A percentile compares a stretch with the other conserved stretches of the same genome.
phyloP scores from a whole-genome alignment of 2,329 filamentous ascomycete genomes.

The Nigrospora osmanthi region DNA sequence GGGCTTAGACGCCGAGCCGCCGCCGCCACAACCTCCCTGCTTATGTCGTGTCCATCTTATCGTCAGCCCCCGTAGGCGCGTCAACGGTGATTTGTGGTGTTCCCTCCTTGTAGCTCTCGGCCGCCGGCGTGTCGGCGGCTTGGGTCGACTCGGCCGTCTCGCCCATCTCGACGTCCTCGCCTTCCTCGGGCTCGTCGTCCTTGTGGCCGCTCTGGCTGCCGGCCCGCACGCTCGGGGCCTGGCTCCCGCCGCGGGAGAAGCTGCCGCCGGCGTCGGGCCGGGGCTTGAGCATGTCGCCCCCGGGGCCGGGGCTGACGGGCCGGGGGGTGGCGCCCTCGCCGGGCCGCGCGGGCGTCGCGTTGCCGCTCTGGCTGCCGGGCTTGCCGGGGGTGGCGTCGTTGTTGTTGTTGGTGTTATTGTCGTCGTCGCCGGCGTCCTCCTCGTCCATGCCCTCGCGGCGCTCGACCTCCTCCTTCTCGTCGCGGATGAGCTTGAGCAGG shows the following conservation, averaged over 20 bases:
- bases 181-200: slow-evolving; percentile 30
- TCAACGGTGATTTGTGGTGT: slow-evolving; percentile 43
- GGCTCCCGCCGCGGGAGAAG: slow-evolving; percentile 30
- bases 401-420: slow-evolving; percentile 37
- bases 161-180: slow-evolving; percentile 24
- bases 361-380: slow-evolving; percentile 40
- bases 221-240: slow-evolving; percentile 19
- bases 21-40: slow-evolving; percentile 1
- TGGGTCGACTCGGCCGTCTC: slow-evolving; percentile 31
- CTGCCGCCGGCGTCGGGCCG: slow-evolving; percentile 18
- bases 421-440: slow-evolving; percentile 36
- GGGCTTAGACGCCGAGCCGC: no score
- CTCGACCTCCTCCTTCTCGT: slow-evolving; percentile 93
- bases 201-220: slow-evolving; percentile 5
- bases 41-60: slow-evolving; percentile 60
- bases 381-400: slow-evolving; percentile 42
- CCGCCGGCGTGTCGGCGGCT: slow-evolving; percentile 24
- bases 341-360: slow-evolving; percentile 34
- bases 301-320: slow-evolving; percentile 23
- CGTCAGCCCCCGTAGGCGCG: slow-evolving; percentile 35
- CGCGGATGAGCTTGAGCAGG: slow-evolving; percentile 75
- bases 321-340: slow-evolving; percentile 22
- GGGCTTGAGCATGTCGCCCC: slow-evolving; percentile 24
- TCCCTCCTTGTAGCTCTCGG: slow-evolving; percentile 19
- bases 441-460: slow-evolving; percentile 75